Base-by-base conservation (phyloP, 176 grass and related monocot genomes). In the Carex kokanica region DNA sequence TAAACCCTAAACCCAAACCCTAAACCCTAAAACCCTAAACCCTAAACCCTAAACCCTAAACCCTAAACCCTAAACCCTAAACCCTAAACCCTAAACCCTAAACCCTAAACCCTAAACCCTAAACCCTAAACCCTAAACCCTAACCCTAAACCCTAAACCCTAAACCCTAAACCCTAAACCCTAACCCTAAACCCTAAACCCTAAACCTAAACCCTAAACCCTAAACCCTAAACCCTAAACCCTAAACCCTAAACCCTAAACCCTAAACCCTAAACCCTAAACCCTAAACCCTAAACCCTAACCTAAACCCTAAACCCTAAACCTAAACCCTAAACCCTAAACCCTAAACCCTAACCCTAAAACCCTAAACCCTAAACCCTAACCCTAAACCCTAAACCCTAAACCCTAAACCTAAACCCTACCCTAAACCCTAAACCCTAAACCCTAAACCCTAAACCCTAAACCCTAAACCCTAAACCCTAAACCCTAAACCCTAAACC, bases 221-320 rank as follows among this genome's bases (percentile, higher is more conserved):
- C 72, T 78, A 78, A 78, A 78, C 72, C 72, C 72, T 78, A 78
- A 78, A 78, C 72, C 72, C 72, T 78, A 78, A 78, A 78, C 72
- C 72, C 72, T 78, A 78, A 78, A 78, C 72, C 72, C 72, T 78
- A 78, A 78, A 78, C 72, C 72, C 72, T 78, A 78, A 78, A 78
- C 72, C 72, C 72, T 78, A 78, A 78, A 78, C 72, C 72, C 72
- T 78, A 78, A 78, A 78, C 72, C 72, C 72, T 78, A 78, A 78
- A 78, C 72, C 72, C 45, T 49, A 78, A 78, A 43, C 72, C 72
- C 45, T 49, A 78, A 78, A 43, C 72, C 72, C 45, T 49, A 78
- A 78, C 6, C 72, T n/a, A n/a, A n/a, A n/a, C n/a, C n/a, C n/a
- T n/a, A n/a, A n/a, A n/a, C n/a, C n/a, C n/a, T n/a, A n/a, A n/a